Percentiles rank a stretch among this genome's conserved stretches.
phyloP scores from a whole-genome alignment of 371 early-diverging fungal genomes.

The Chytridium lagenaria region DNA sequence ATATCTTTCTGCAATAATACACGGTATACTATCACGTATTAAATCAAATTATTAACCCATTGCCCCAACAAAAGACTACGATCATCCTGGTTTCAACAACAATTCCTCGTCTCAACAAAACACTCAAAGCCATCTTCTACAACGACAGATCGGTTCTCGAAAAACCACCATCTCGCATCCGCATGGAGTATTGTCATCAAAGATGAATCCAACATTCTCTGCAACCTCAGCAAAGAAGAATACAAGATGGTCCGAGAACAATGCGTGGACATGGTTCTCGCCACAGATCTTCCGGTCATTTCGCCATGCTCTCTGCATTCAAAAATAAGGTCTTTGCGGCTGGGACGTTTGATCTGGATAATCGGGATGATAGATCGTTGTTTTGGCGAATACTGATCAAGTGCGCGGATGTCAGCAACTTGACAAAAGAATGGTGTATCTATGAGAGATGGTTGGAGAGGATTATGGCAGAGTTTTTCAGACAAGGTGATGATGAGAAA shows the following conservation, averaged over 20 bases:
- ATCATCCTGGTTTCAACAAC: slow-evolving; percentile 60
- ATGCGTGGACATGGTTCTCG: slow-evolving; percentile 51
- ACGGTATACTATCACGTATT: slow-evolving; percentile 30
- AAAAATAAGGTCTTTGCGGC: slow-evolving; percentile 45
- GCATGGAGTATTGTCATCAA: slow-evolving; percentile 38
- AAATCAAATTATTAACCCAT: too few relatives aligned
- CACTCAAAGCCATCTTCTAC: slow-evolving; percentile 51
- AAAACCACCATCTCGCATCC: slow-evolving; percentile 51
- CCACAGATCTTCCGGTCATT: slow-evolving; percentile 58
- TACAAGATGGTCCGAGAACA: slow-evolving; percentile 43
- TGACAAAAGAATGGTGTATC: slow-evolving; percentile 48
- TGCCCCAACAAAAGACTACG: slow-evolving; percentile 48
- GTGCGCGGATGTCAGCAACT: slow-evolving; percentile 57
- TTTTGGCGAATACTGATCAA: slow-evolving; percentile 53
- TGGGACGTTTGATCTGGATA: slow-evolving; percentile 43
- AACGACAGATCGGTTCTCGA: slow-evolving; percentile 52
- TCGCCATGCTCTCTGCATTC: slow-evolving; percentile 53
- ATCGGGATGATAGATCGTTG: slow-evolving; percentile 43
- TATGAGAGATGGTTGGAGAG: slow-evolving; percentile 49
- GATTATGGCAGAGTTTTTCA: slow-evolving; percentile 40
- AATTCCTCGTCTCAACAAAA: slow-evolving; percentile 47
- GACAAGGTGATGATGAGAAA: slow-evolving; percentile 56
- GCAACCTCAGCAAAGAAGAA: slow-evolving; percentile 35
- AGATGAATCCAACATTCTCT: slow-evolving; percentile 45
- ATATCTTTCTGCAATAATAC: slow-evolving; percentile 51